Evolutionary conservation across 2,329 filamentous ascomycete genomes (phyloP).

Genomic region (Ploettnerulaceae sp.): DNA sequence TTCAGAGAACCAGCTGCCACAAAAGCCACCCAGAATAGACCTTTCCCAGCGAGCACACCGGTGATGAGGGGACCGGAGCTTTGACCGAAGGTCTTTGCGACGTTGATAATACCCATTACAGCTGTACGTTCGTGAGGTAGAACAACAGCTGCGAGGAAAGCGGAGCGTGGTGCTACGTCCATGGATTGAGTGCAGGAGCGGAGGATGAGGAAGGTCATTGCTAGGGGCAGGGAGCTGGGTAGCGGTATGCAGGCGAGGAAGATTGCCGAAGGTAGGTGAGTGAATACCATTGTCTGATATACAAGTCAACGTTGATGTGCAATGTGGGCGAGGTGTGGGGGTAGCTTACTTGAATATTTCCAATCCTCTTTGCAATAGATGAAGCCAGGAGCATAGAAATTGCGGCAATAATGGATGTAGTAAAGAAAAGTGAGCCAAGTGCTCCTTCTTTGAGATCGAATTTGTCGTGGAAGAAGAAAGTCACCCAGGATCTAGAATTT

Average conservation of each 20-base stretch:
- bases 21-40: conserved; percentile 58
- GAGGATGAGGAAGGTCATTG: conserved; percentile 49
- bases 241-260: conserved; percentile 60
- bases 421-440: conserved; percentile 52
- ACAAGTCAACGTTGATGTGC: too few relatives aligned
- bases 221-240: conserved; percentile 33
- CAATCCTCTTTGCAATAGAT: conserved; percentile 50
- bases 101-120: conserved; percentile 66
- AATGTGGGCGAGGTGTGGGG: too few relatives aligned
- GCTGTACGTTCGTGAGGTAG: conserved; percentile 63
- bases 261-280: conserved; percentile 64
- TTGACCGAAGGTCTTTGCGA: conserved; percentile 61
- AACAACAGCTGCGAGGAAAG: conserved; percentile 63
- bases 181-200: conserved; percentile 49
- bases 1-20: conserved; percentile 59
- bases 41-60: conserved; percentile 53
- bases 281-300: conserved; percentile 73
- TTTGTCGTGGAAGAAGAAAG: conserved; percentile 49
- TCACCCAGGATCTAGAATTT: conserved; percentile 51
- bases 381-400: conserved; percentile 49
- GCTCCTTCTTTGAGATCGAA: conserved; percentile 45
- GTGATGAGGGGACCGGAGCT: conserved; percentile 59
- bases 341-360: conserved; percentile 64
- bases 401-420: conserved; percentile 47
- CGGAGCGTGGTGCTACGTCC: conserved; percentile 65